A percentile compares a stretch with the other conserved stretches of the same genome.
These are phyloP conservation scores for Diutina rugosa DNA, from an alignment of 1,139 yeast species.

Conservation along the genomic window DNA sequence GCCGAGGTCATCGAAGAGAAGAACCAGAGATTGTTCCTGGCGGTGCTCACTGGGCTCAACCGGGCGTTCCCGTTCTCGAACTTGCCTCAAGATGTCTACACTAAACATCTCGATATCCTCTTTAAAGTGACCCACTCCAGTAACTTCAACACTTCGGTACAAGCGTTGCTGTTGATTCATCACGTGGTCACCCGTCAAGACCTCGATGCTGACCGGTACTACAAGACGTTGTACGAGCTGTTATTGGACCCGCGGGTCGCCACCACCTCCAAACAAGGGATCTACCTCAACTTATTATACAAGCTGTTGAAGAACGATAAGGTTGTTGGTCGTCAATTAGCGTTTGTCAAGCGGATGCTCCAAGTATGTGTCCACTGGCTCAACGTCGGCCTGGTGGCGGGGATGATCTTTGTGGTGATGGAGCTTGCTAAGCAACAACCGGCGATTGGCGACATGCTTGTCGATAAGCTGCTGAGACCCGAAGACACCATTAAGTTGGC, in stretches of 20 bases:
- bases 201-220: constrained; percentile 61
- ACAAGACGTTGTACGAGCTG: constrained; percentile 82
- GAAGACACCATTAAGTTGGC: constrained; percentile 13
- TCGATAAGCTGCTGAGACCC: neutral
- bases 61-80: constrained; percentile 92
- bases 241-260: constrained; percentile 75
- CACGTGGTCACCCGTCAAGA: constrained; percentile 55
- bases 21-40: constrained; percentile 75
- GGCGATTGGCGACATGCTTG: constrained; percentile 28
- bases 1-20: constrained; percentile 71
- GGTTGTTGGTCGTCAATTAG: constrained; percentile 50
- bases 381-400: constrained; percentile 82
- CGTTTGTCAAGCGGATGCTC: constrained; percentile 82
- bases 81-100: constrained; percentile 60
- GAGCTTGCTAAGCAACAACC: constrained; percentile 39
- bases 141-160: constrained; percentile 88
- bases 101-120: constrained; percentile 68
- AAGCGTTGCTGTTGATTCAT: constrained; percentile 75
- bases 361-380: constrained; percentile 82
- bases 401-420: constrained; percentile 67
- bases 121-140: constrained; percentile 89
- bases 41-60: constrained; percentile 86
- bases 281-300: constrained; percentile 74
- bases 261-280: constrained; percentile 77
- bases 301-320: constrained; percentile 70